Evolutionary conservation across 495 filamentous ascomycete genomes (phyloP), one percentile per base, ranked within the genome.

Genomic region (Trichoderma orchidacearum): DNA sequence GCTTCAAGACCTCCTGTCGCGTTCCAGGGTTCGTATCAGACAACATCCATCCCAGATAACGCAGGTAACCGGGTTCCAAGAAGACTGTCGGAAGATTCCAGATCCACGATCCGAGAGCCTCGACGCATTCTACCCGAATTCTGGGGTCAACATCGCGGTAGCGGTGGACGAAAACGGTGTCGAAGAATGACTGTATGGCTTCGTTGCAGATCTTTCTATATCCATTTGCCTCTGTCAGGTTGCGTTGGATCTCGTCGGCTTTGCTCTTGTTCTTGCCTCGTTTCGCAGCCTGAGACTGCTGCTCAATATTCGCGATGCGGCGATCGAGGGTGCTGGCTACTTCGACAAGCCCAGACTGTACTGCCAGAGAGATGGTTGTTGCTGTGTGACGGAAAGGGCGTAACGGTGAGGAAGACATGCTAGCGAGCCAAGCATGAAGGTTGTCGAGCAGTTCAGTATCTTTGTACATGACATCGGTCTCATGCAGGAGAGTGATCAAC

Each of bases 1-100:
- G 86, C 59, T 83, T 87, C n/a, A 97, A 65, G 11, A 89, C 85
- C 62, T 91, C 89, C 12, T 81, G 72, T 41, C 93, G 77, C 1
- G 85, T 87, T 6, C 80, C 74, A 2, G 81, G 71, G 35, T 80
- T 73, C 1, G 80, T 70, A 66, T 98, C 93, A 2, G 90, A 91
- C 25, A 98, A 76, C 57, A 93, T 83, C 92, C 93, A 98, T 35
- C 93, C 93, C 11, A 97, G 75, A 62, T 98, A 97, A 30, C 93
- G 86, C 38, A 97, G 74, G 65, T 95, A 94, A 58, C 81, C 75
- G 3, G 86, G 85, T 56, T 95, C 85, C 66, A 95, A 88, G 72
- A 95, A 97, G 52, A 86, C 75, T 36, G 90, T 86, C 6, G 90
- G 86, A 34, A 93, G 82, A 15, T 77, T 81, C 60, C 80, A 77